Evolutionary conservation across 306 rosid species (phyloP).

Genomic region (Vicia faba): DNA sequence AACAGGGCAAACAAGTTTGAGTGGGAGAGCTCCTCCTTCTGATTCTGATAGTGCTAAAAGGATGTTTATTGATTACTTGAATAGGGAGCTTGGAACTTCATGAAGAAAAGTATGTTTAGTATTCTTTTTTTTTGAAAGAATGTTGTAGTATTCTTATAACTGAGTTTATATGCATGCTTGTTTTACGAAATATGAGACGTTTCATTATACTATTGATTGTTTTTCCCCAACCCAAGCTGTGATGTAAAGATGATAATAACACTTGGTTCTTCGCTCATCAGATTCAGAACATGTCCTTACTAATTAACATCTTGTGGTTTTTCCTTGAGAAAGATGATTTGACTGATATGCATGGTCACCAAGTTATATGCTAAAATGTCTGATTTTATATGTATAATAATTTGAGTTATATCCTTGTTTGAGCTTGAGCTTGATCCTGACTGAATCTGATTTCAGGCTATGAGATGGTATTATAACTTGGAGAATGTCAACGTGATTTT

Average conservation of each 20-base stretch:
- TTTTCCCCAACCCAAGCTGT: background rate
- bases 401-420: too few species aligned
- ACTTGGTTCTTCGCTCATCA: background rate
- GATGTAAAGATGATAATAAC: constrained; percentile 13
- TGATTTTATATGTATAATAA: too few species aligned
- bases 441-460: too few species aligned
- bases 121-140: constrained; percentile 16
- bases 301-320: constrained; percentile 2
- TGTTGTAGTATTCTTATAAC: background rate
- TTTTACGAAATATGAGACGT: constrained; percentile 6
- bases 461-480: too few species aligned
- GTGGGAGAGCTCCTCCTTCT: constrained; percentile 86
- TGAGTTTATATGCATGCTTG: background rate
- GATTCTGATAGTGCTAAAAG: constrained; percentile 87
- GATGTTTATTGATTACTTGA: constrained; percentile 94
- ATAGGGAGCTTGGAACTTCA: constrained; percentile 78
- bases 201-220: background rate
- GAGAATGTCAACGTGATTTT: too few species aligned
- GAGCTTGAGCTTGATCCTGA: too few species aligned
- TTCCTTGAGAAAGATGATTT: background rate
- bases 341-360: too few species aligned
- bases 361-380: too few species aligned
- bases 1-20: constrained; percentile 93
- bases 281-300: constrained; percentile 12
- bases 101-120: constrained; percentile 43